These are phyloP conservation scores for Aquilaria agallochum DNA, from an alignment of 441 rosid species.

Conservation along the genomic window DNA sequence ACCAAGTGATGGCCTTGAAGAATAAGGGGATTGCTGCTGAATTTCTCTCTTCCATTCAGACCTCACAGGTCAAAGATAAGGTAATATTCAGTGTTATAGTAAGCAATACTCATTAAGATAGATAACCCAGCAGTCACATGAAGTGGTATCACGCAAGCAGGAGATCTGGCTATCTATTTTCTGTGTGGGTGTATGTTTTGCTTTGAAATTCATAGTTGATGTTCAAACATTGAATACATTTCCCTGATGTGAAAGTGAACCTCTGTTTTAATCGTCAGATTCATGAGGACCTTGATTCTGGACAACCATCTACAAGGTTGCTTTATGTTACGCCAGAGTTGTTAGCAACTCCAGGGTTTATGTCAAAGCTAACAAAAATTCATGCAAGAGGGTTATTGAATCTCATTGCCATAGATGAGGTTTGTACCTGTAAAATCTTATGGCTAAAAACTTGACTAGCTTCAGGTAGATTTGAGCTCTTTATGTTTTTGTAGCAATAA, in stretches of 20 bases:
- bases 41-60: constrained; percentile 83
- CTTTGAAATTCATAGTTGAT: too few relatives aligned
- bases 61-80: constrained; percentile 57
- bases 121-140: too few relatives aligned
- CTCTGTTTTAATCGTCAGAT: constrained; percentile 42
- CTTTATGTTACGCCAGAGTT: constrained; percentile 93
- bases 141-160: too few relatives aligned
- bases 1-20: constrained; percentile 84
- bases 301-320: constrained; percentile 74
- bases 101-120: too few relatives aligned
- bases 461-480: constrained; percentile 1
- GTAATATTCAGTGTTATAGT: constrained; percentile 26
- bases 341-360: constrained; percentile 82
- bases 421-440: constrained; percentile 17
- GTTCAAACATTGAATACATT: too few relatives aligned
- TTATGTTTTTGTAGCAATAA: not conserved
- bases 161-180: too few relatives aligned
- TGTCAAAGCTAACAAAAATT: constrained; percentile 69
- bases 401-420: constrained; percentile 96
- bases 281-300: constrained; percentile 87
- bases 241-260: not conserved
- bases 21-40: constrained; percentile 92
- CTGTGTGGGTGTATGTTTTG: too few relatives aligned
- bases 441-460: not conserved
- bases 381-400: constrained; percentile 79